phyloP scores from a whole-genome alignment of 2,329 filamentous ascomycete genomes.

The Calcarisporium arbuscula region DNA sequence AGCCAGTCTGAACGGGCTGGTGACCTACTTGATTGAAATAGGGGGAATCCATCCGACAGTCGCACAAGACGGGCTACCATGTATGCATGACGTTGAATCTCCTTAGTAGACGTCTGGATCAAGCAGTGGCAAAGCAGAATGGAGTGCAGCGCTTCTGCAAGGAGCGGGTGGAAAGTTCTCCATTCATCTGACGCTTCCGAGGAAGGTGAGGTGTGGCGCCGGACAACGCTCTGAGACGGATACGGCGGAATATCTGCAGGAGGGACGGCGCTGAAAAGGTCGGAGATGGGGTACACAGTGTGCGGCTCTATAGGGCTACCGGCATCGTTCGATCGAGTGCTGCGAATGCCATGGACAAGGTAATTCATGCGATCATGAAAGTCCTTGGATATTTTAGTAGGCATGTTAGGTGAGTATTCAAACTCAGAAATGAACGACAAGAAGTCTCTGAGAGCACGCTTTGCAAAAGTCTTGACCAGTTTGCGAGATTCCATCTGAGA shows the following conservation, averaged over 20 bases:
- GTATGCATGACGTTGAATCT: constrained; percentile 71
- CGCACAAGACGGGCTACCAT: constrained; percentile 72
- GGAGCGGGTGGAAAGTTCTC: constrained; percentile 69
- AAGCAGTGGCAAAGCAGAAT: constrained; percentile 74
- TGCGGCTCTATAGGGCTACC: constrained; percentile 22
- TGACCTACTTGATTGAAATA: constrained; percentile 67
- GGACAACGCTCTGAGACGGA: constrained; percentile 40
- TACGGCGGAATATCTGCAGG: constrained; percentile 62
- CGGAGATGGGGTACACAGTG: constrained; percentile 41
- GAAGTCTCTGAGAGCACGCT: constrained; percentile 70
- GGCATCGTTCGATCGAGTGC: constrained; percentile 29
- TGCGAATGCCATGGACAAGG: constrained; percentile 41
- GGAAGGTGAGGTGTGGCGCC: constrained; percentile 27
- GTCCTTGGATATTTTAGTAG: constrained; percentile 51
- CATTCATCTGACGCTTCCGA: constrained; percentile 21
- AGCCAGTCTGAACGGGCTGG: constrained; percentile 75
- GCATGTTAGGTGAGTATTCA: constrained; percentile 70
- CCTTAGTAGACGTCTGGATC: constrained; percentile 69
- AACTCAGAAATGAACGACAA: constrained; percentile 65
- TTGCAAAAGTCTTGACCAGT: constrained; percentile 66
- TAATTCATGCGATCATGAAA: constrained; percentile 52
- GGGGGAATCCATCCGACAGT: constrained; percentile 71
- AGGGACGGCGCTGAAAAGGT: constrained; percentile 65
- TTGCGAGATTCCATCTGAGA: constrained; percentile 41
- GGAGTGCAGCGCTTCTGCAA: constrained; percentile 72